Base-by-base conservation (phyloP, 768 basidiomycete species). In the Collybia mongolica region DNA sequence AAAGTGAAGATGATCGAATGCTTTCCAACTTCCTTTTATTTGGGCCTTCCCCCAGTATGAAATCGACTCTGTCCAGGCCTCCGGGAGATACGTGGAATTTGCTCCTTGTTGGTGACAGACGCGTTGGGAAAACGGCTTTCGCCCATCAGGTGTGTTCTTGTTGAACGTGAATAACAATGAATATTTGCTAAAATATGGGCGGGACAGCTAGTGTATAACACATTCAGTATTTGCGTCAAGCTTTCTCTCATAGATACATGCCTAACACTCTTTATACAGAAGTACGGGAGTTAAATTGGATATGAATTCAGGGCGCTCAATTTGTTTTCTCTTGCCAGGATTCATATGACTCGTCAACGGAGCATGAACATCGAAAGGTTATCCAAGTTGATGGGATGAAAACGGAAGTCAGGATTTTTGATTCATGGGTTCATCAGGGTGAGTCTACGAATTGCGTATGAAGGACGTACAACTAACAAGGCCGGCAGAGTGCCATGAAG, bases 91-190 rank as follows among this genome's bases (percentile, higher is more conserved):
- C 54, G 39, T 65, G 59, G 57, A 60, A 54, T 40, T 56, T 66
- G 18, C 50, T 65, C 29, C 53, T 66, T 19, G 53, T 64, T 39
- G 65, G 65, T 12, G 60, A 62, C 46, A 52, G 54, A 12, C 57
- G 61, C 37, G 63, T 66, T n/a, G 65, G 65, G 18, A 66, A 65
- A 49, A 66, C 63, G 2, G 62, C 65, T 2, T 60, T 66, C 51
- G 63, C 62, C 2, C 55, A 61, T 49, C 54, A 59, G 49, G 65
- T 65, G 11, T 14, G 5, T 32, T 12, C 14, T 9, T 28, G 9
- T 9, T 9, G 12, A 18, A 57, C 55, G 6, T 26, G 24, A 28
- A 46, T 24, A 42, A 41, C 12, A 42, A 43, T 36, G 38, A 44
- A 46, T 29, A 26, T 18, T 26, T 3, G 23, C 19, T 20, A 37